Base-by-base conservation (phyloP, 108 stramenopile genomes). In the Asterionellopsis glacialis region DNA sequence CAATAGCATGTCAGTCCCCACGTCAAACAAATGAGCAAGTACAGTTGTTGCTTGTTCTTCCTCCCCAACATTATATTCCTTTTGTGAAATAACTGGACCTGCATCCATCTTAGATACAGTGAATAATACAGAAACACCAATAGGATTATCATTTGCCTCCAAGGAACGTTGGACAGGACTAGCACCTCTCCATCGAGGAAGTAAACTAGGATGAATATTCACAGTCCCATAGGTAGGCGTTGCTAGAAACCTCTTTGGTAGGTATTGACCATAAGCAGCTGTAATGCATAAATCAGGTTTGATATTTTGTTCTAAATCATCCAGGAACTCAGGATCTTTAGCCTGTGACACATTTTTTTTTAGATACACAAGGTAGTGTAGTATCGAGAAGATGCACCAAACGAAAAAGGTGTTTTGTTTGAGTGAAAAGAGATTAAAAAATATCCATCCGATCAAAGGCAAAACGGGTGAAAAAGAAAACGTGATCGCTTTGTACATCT, bases 71-170 rank as follows among this genome's bases (percentile, higher is more conserved):
- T 73, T 57, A 39, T 70, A 40, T 40, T 71, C 75, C 41, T 64
- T 58, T 63, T 97, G 96, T 22, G 73, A 57, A 45, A 96, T 76
- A 24, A 98, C 84, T 10, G 98, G 98, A 0, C 98, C 98, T 2
- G 96, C 96, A 75, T 98, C 98, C 97, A 98, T 97, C 58, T 94
- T 93, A 19, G 81, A 79, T 9, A 96, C 96, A 16, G 98, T 97
- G 55, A 89, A 97, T 33, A 97, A 68, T 7, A 98, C 89, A 11
- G 90, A 85, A 2, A 98, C 98, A 28, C 98, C 95, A 0, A 93
- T 83, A 16, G 74, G 63, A 52, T 84, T 64, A 45, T 96, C 95
- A 10, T 93, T 94, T 13, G 80, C 78, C 65, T 96, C 86, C 40
- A 96, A 69, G 24, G 90, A 87, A 43, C 89, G 82, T 63, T 98